Conservation (phyloP, 2,329 filamentous ascomycete genomes). For the Fusarium kyushuense region DNA sequence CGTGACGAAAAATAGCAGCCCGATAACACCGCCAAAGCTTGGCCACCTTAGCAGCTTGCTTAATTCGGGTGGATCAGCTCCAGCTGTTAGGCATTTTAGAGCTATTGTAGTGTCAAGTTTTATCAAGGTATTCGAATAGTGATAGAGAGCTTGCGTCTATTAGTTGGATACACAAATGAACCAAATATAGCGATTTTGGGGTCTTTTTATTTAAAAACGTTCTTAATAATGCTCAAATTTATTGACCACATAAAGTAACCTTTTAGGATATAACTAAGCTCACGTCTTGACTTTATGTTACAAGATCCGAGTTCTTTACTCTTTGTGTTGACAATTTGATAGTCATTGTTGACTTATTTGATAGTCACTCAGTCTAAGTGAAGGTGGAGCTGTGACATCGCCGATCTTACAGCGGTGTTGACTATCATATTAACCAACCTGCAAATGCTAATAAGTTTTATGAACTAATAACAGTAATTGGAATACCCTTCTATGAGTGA, state of each 20-base stretch:
- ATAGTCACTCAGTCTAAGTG: background rate
- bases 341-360: background rate
- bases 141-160: conserved; percentile 19
- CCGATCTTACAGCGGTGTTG: conserved; percentile 1
- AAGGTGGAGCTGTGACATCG: background rate
- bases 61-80: conserved; percentile 18
- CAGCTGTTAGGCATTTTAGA: conserved; percentile 4
- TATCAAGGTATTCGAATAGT: conserved; percentile 5
- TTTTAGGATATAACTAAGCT: background rate
- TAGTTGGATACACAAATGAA: conserved; percentile 3
- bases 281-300: background rate
- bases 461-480: too few species aligned
- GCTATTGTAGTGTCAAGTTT: conserved; percentile 4
- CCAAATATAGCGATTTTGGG: conserved; percentile 10
- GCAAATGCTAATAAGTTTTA: background rate
- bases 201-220: background rate
- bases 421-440: background rate
- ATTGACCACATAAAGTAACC: too few species aligned
- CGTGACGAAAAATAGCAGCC: conserved; percentile 30
- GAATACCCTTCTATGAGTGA: background rate
- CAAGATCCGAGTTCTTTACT: background rate
- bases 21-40: conserved; percentile 30
- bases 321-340: background rate
- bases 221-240: too few species aligned
- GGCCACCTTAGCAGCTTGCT: background rate